phyloP scores from a whole-genome alignment of 441 rosid species.

The Jatropha podagrica region DNA sequence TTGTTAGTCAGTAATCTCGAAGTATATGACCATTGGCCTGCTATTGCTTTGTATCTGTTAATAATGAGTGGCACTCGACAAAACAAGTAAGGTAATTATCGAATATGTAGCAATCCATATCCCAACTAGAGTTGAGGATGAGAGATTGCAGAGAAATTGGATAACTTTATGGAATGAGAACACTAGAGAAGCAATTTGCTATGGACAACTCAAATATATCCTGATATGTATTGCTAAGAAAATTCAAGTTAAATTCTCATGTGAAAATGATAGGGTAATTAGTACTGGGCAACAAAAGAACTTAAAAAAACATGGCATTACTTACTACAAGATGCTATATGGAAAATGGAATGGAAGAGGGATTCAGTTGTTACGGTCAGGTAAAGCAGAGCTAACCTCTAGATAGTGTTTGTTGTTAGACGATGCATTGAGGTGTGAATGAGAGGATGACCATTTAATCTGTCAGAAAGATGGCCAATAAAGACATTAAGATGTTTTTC shows the following conservation, averaged over 20 bases:
- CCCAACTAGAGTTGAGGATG: neutral
- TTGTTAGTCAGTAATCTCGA: neutral
- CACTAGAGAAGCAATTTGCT: neutral
- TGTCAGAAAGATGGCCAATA: neutral
- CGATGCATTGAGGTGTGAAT: neutral
- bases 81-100: neutral
- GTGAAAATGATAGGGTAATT: neutral
- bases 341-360: neutral
- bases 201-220: neutral
- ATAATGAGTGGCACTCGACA: neutral
- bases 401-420: neutral
- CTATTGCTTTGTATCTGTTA: neutral
- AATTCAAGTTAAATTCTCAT: slow-evolving; percentile 5
- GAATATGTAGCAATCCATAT: neutral
- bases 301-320: neutral
- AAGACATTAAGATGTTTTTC: neutral
- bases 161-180: neutral
- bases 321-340: neutral
- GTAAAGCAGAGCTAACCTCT: neutral
- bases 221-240: neutral
- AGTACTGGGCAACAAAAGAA: neutral
- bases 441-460: neutral
- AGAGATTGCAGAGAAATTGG: neutral
- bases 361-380: neutral
- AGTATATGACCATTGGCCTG: neutral